A percentile compares a stretch with the other conserved stretches of the same genome.
phyloP scores from a whole-genome alignment of 2,329 filamentous ascomycete genomes.

The Seiridium cupressi region DNA sequence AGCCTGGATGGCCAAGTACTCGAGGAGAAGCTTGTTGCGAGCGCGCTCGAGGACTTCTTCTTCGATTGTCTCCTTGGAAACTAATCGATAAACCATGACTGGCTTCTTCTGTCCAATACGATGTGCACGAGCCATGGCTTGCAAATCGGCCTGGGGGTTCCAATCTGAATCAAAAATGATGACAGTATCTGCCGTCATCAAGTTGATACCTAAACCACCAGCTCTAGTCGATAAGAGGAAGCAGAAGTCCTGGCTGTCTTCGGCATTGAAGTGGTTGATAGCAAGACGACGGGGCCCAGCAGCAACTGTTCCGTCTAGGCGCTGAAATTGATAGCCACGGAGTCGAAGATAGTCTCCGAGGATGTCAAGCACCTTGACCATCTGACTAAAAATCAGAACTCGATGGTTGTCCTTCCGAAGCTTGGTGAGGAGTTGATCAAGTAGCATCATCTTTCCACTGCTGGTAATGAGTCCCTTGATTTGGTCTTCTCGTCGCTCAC shows the following conservation, averaged over 20 bases:
- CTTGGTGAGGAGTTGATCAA: conserved; percentile 93
- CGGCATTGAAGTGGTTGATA: conserved; percentile 96
- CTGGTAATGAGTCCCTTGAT: conserved; percentile 92
- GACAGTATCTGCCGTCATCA: conserved; percentile 98
- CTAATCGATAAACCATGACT: conserved; percentile 92
- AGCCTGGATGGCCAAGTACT: conserved; percentile 95
- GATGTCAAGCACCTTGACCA: conserved; percentile 98
- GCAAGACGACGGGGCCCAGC: conserved; percentile 85
- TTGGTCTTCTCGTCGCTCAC: conserved; percentile 80
- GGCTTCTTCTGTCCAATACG: conserved; percentile 95
- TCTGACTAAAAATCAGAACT: conserved; percentile 97
- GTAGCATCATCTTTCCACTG: conserved; percentile 99
- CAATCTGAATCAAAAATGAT: conserved; percentile 98
- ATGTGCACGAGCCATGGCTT: conserved; percentile 97
- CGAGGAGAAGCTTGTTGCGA: conserved; percentile 94
- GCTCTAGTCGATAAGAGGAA: conserved; percentile 94
- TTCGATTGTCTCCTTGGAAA: conserved; percentile 97
- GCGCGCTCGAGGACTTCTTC: conserved; percentile 96
- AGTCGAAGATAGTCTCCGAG: conserved; percentile 90
- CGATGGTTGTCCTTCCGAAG: conserved; percentile 91
- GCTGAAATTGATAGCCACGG: conserved; percentile 92
- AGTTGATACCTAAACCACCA: conserved; percentile 95
- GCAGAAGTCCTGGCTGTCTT: conserved; percentile 91
- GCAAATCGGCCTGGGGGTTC: conserved; percentile 97
- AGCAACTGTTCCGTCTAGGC: conserved; percentile 91